Base-by-base conservation (phyloP, 2,329 filamentous ascomycete genomes). In the Aspergillus udagawae region DNA sequence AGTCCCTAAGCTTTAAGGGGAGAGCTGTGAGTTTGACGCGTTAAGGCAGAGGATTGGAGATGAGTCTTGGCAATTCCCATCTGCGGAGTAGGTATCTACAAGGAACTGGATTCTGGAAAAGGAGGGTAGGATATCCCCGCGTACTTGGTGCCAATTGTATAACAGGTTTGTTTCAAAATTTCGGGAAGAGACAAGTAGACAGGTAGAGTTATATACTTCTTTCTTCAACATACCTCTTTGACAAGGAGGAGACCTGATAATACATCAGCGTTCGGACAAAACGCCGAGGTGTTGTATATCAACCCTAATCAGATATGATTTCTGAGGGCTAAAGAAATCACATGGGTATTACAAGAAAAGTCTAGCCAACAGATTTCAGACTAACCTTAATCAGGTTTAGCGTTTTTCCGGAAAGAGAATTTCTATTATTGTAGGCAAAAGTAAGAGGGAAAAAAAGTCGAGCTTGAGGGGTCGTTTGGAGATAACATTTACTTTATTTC, bases 381-480 rank as follows among this genome's bases (percentile, higher is more conserved):
- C 58, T 63, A 58, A 54, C 53, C 59, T 45, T 51, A 52, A 54
- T 56, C 53, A 29, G 53, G 48, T 25, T 57, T 60, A 56, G 59
- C 53, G 56, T 50, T 55, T 45, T 8, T 55, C 54, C 41, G 38
- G 56, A 55, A 60, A 58, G 62, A 64, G 62, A 65, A 69, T 70
- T 70, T 68, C 66, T 64, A 61, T 62, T 62, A 61, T 62, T 62
- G 58, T 55, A 55, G 56, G 64, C 55, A 67, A 65, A 63, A 56
- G 60, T 52, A 54, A 56, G 70, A 69, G 68, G 69, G 70, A 69
- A 67, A 65, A 61, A 59, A 53, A 42, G 52, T 51, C 54, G 41
- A 53, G 53, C 47, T 67, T 52, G 58, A 55, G 62, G 58, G 52
- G 55, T 25, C 10, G 58, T 62, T 57, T 53, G 23, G 55, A 57